Base-by-base conservation (phyloP, 2,329 filamentous ascomycete genomes). In the Calonectria multiphialidica region DNA sequence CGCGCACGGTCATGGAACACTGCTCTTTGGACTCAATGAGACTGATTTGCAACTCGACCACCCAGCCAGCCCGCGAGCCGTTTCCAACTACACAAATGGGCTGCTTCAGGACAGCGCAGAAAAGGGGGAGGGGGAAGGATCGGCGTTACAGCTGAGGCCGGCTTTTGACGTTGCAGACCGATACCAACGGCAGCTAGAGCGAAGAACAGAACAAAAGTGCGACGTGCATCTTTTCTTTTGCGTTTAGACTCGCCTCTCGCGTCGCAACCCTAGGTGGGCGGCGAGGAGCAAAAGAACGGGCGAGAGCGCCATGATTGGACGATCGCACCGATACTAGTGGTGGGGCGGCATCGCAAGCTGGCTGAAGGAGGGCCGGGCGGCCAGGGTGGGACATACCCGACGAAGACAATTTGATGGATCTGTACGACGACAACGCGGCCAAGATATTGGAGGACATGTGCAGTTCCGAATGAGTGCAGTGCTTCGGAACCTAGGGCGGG, bases 371-470 rank as follows among this genome's bases (percentile, higher is more conserved):
- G 47, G 47, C 63, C 23, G 64, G 42, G 71, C 30, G 47, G 30
- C 63, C 30, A n/a, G 70, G 69, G 63, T 70, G 69, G n/a, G 47
- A 65, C 65, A 74, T 67, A 69, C 70, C 53, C 62, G 66, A 72
- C 68, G 72, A 71, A 77, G 72, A 78, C 72, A 74, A 37, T 25
- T 59, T 62, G 68, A 73, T 78, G 77, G 75, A 77, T 57, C 71
- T 71, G 74, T 74, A 72, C 61, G 63, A 77, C 77, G 44, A 72
- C 55, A 55, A 63, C 55, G 70, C 62, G 45, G 21, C 10, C 40
- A 23, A 62, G 53, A 70, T 62, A 30, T 33, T 33, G 35, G 64
- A 40, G 61, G 61, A 25, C 50, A 49, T 49, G 50, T 57, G 49
- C 30, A 55, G 23, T 42, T 25, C 25, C 7, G n/a, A 15, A 18